phyloP scores from a whole-genome alignment of 75 land plant species.

The Pinus albicaulis region DNA sequence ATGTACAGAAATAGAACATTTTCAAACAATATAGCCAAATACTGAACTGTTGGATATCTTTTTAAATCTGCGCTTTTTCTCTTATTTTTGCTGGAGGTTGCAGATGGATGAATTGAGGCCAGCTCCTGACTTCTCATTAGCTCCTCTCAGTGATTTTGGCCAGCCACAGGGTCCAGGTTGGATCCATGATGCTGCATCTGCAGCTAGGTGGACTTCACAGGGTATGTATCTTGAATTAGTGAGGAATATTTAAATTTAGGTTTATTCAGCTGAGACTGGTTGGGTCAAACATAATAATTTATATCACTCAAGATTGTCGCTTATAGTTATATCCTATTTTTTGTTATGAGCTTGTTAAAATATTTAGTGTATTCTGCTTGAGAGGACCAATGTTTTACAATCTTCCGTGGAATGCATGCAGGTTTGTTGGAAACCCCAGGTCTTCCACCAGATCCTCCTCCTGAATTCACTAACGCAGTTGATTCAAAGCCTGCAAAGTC shows the following conservation, averaged over 20 bases:
- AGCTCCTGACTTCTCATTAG: slow-evolving; percentile 51
- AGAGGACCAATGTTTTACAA: too few relatives aligned
- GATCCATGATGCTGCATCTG: slow-evolving; percentile 36
- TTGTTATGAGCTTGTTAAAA: too few relatives aligned
- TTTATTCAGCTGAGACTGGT: not conserved
- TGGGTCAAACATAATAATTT: not conserved
- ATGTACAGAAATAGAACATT: not conserved
- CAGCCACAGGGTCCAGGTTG: slow-evolving; percentile 34
- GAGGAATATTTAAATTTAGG: not conserved
- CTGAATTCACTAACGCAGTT: slow-evolving; percentile 12
- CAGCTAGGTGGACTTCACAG: slow-evolving; percentile 26
- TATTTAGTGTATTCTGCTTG: too few relatives aligned
- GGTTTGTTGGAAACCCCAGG: slow-evolving; percentile 14
- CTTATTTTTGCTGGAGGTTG: not conserved
- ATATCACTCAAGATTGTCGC: too few relatives aligned
- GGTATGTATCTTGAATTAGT: slow-evolving; percentile 14
- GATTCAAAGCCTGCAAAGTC: slow-evolving; percentile 14
- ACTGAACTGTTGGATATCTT: not conserved
- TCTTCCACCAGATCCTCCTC: slow-evolving; percentile 24
- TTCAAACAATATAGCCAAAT: not conserved
- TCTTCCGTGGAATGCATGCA: not conserved
- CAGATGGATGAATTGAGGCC: slow-evolving; percentile 74
- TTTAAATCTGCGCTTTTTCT: not conserved
- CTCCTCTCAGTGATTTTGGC: slow-evolving; percentile 43
- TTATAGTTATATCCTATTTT: too few relatives aligned